Percentiles rank a stretch among this genome's conserved stretches.
Conservation (phyloP, 2,329 filamentous ascomycete species). For the Aspergillus flavus region DNA sequence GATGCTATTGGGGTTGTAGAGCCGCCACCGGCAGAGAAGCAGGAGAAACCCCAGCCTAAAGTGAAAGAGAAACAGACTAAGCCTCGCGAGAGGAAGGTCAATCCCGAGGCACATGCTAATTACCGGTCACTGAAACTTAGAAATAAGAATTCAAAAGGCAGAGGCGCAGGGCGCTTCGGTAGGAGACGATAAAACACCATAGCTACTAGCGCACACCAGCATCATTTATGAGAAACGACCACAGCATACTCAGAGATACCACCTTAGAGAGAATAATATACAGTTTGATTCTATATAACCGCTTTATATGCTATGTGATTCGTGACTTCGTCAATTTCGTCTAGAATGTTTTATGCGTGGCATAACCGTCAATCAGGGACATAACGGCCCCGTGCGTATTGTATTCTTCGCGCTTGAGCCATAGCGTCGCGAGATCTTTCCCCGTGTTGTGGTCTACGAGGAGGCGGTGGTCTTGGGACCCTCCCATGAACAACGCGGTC, state of each 20-base stretch:
- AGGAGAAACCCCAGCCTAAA: conserved; percentile 15
- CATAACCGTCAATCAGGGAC: conserved; percentile 31
- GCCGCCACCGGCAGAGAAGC: conserved; percentile 19
- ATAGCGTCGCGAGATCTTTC: conserved; percentile 19
- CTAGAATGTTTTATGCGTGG: neutral
- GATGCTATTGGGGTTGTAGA: conserved; percentile 35
- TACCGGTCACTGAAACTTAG: conserved; percentile 52
- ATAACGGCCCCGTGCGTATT: conserved; percentile 36
- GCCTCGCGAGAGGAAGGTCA: conserved; percentile 40
- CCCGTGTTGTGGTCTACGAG: conserved; percentile 13
- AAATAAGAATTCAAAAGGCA: conserved; percentile 39
- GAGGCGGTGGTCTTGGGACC: conserved; percentile 28
- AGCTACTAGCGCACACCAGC: neutral
- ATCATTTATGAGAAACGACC: conserved; percentile 22
- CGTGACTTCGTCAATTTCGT: neutral
- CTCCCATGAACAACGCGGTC: conserved; percentile 24
- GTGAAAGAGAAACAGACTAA: conserved; percentile 29
- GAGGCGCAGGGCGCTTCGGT: conserved; percentile 41
- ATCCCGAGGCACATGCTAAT: conserved; percentile 51
- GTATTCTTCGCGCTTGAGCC: conserved; percentile 28
- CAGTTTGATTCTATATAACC: conserved; percentile 12
- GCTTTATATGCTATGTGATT: conserved; percentile 9
- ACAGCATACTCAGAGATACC: conserved; percentile 23
- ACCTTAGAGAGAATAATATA: conserved; percentile 11
- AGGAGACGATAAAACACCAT: conserved; percentile 28